Conservation (phyloP, 2,329 filamentous ascomycete species). For the Periglandula ipomoeae region DNA sequence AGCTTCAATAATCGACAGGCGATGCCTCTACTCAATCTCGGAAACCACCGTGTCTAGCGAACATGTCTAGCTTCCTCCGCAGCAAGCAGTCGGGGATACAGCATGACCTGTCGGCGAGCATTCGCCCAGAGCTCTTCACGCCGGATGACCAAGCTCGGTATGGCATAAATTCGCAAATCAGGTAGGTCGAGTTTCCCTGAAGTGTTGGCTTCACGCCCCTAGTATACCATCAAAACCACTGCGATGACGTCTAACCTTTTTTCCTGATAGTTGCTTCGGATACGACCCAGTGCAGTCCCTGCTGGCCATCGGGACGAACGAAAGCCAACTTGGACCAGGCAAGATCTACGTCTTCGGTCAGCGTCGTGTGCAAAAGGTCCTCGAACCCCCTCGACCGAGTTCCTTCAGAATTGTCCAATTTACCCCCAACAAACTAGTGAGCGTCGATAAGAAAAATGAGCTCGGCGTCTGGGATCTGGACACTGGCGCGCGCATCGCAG, state of each 20-base stretch:
- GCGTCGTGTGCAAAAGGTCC: constrained; percentile 65
- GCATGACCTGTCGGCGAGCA: constrained; percentile 77
- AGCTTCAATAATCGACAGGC: neutral
- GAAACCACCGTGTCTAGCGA: constrained; percentile 4
- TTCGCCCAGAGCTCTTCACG: constrained; percentile 68
- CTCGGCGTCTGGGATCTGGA: constrained; percentile 75
- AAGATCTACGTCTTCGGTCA: constrained; percentile 86
- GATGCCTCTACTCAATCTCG: neutral
- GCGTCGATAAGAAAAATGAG: constrained; percentile 79
- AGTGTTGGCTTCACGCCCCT: too few relatives aligned
- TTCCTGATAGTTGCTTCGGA: constrained; percentile 64
- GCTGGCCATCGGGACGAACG: constrained; percentile 81
- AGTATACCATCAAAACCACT: too few relatives aligned
- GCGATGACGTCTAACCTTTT: too few relatives aligned
- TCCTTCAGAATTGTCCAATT: constrained; percentile 76
- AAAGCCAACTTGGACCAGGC: constrained; percentile 76
- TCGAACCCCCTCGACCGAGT: constrained; percentile 60
- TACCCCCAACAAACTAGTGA: constrained; percentile 75
- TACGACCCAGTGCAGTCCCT: constrained; percentile 94
- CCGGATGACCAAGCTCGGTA: constrained; percentile 78
- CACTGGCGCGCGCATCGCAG: constrained; percentile 54
- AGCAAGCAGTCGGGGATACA: constrained; percentile 91
- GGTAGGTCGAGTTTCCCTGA: too few relatives aligned
- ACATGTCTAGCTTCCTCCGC: constrained; percentile 80
- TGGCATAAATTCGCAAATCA: constrained; percentile 70